Conservation (phyloP, 768 basidiomycete species). For the Coprinopsis strossmayeri region DNA sequence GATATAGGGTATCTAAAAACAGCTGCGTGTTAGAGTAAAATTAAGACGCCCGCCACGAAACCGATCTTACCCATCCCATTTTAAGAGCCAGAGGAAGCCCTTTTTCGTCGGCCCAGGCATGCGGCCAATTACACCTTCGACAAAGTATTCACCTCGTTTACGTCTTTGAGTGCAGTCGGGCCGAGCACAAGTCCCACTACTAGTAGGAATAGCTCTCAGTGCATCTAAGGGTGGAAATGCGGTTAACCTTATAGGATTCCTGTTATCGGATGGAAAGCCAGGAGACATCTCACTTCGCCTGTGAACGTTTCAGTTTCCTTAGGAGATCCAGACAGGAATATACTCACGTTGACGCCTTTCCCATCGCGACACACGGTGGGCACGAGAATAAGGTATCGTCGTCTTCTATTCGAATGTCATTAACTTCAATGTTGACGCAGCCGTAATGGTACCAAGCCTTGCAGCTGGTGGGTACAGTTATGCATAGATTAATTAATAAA, state of each 20-base stretch:
- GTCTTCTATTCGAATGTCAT: conserved; percentile 27
- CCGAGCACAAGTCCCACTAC: conserved; percentile 16
- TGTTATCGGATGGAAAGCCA: no score
- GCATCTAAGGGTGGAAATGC: no score
- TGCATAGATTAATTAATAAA: conserved; percentile 1
- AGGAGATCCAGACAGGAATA: no score
- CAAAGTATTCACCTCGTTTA: conserved; percentile 19
- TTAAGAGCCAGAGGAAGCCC: conserved; percentile 22
- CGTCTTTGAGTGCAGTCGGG: conserved; percentile 21
- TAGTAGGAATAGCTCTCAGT: conserved; percentile 1
- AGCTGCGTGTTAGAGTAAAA: background rate
- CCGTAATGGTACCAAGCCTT: conserved; percentile 44
- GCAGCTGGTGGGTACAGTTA: conserved; percentile 23
- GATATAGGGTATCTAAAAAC: conserved; percentile 22
- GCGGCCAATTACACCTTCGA: conserved; percentile 27
- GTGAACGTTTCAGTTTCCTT: no score
- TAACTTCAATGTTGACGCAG: conserved; percentile 31
- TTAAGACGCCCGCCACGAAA: background rate
- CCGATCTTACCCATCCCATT: conserved; percentile 30
- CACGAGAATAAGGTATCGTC: conserved; percentile 28
- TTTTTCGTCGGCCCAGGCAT: conserved; percentile 15
- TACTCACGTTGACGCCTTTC: no score
- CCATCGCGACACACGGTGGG: conserved; percentile 32
- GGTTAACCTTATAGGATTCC: no score
- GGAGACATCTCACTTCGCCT: no score